Conservation (phyloP, 73 alveolate genomes). For the Paraurostyla sp. region DNA sequence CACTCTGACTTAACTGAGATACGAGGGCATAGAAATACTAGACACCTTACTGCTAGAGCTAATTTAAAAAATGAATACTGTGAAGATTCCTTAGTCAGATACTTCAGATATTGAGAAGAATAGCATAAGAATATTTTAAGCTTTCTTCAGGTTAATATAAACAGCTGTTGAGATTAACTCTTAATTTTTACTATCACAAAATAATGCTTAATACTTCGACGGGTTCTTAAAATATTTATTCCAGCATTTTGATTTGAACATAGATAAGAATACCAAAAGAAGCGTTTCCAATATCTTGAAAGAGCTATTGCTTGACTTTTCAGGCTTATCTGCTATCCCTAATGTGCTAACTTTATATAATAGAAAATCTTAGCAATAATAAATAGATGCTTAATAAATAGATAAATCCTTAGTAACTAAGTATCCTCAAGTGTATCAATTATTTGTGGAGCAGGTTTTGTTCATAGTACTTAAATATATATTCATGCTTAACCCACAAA, state of each 20-base stretch:
- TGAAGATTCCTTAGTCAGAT: slow-evolving; percentile 12
- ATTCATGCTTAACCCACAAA: slow-evolving; percentile 7
- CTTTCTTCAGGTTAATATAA: slow-evolving; percentile 15
- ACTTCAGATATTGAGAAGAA: slow-evolving; percentile 34
- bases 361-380: neutral
- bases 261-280: slow-evolving; percentile 12
- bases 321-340: neutral
- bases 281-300: neutral
- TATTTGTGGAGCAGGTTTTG: slow-evolving; percentile 1
- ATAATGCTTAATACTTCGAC: neutral
- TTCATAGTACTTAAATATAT: neutral
- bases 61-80: neutral
- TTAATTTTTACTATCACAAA: neutral
- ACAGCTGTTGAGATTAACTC: slow-evolving; percentile 14
- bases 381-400: neutral
- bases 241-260: neutral
- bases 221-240: neutral
- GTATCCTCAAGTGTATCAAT: neutral
- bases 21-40: neutral
- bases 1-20: neutral
- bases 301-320: slow-evolving; percentile 29
- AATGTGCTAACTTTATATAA: neutral
- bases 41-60: neutral
- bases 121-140: neutral
- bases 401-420: neutral